A percentile compares a stretch with the other conserved stretches of the same genome.
Evolutionary conservation across 2,329 filamentous ascomycete genomes (phyloP).

Genomic region (Coniochaeta ligniaria): DNA sequence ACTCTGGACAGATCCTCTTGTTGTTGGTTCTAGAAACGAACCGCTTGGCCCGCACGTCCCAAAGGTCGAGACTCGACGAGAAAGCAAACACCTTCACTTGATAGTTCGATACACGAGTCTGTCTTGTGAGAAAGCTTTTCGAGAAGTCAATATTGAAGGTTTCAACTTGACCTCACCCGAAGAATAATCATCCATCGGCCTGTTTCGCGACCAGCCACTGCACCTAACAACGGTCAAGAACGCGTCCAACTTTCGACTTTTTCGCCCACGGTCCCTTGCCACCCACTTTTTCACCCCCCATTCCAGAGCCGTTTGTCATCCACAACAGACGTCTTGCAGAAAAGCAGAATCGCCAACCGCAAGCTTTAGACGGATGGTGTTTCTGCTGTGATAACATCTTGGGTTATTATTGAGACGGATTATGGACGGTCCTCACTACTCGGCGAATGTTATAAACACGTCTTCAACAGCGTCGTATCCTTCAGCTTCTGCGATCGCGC

Average conservation of each 20-base stretch:
- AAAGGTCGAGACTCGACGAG: neutral
- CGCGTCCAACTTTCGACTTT: neutral
- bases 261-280: neutral
- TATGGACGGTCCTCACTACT: conserved; percentile 50
- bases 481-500: conserved; percentile 40
- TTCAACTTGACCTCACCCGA: neutral
- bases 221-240: neutral
- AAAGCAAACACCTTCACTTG: neutral
- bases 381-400: conserved; percentile 17
- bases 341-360: conserved; percentile 13
- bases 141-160: neutral
- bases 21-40: neutral
- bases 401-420: conserved; percentile 30
- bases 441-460: conserved; percentile 49
- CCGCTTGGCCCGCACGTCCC: neutral
- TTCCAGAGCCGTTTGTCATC: conserved; percentile 2
- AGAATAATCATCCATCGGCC: neutral
- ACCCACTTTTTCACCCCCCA: conserved; percentile 3
- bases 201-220: neutral
- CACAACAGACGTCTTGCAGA: conserved; percentile 3
- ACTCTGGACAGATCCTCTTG: neutral
- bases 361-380: conserved; percentile 15
- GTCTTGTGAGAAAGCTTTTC: neutral
- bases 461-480: conserved; percentile 37
- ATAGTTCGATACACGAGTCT: neutral